Evolutionary conservation across 1,139 yeast species (phyloP), one percentile per base, ranked within the genome.

Genomic region (Geotrichum phurueaensis): DNA sequence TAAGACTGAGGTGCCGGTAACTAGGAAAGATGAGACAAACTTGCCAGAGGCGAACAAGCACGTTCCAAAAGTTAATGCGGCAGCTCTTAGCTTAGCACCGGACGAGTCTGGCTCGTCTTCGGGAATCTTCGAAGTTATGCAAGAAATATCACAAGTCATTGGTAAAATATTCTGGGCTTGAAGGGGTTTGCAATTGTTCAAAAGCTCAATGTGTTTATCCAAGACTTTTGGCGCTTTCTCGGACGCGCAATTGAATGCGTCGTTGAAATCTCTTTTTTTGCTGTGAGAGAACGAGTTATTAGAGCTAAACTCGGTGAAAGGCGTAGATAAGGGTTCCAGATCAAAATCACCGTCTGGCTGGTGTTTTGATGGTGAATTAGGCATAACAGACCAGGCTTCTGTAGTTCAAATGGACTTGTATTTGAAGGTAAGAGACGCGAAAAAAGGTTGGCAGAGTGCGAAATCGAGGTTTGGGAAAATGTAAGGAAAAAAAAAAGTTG

Each of bases 21-120:
- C 47, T 7, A 39, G 20, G n/a, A 39, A 15, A 39, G 47, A 22
- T 29, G 60, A 54, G 9, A 54, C 13, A 2, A 58, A 43, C 22
- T 54, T 57, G 6, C 45, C 57, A 15, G 54, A 33, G 3, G 54
- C 60, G 18, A 31, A 47, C 3, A 54, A 54, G 50, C 60, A 58
- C 13, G 60, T 53, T 23, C 60, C 60, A 6, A 51, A 13, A 0
- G 54, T 58, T 20, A 50, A 51, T 25, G 48, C 51, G 10, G 54
- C 55, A 27, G 57, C 57, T 9, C 52, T 47, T 22, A 58, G 43
- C 51, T 58, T 58, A 27, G 54, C 58, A 25, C 53, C 36, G 2
- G 57, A 51, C 27, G 57, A 31, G 6, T 53, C 53, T 12, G 43
- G 45, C 18, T 50, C 60, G n/a, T 57, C 51, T 29, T 18, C 29